Base-by-base conservation (phyloP, 352 stramenopile genomes). In the Globisporangium irregulare region DNA sequence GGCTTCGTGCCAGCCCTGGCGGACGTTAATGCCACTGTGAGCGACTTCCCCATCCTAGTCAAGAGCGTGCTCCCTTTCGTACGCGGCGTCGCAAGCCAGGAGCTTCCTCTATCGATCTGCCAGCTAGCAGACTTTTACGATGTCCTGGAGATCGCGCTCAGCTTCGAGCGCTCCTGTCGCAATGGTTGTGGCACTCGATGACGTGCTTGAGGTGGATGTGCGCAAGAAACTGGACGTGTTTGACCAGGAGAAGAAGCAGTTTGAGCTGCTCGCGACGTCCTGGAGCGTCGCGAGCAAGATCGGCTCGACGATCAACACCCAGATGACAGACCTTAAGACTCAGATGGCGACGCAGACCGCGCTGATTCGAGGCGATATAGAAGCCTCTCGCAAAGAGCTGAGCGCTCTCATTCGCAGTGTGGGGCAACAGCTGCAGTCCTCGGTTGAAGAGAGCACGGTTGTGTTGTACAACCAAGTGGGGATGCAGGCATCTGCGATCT, bases 181-280 rank as follows among this genome's bases (percentile, higher is more conserved):
- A 3, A n/a, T 10, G 10, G 32, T 27, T 6, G 46, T 72, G 1
- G 62, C 67, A 14, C 53, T 73, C 9, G 57, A 46, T 2, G 68
- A 73, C 20, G 34, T 70, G 18, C 27, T 51, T 1, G 68, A 73
- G 46, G 68, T 73, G 22, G 68, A 70, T 53, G 68, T 70, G 59
- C 68, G 68, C 68, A 73, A 73, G 62, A 36, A 73, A 24, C 57
- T 73, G 1, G 62, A 73, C 22, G 67, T 73, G 55, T 54, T 69
- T 62, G 67, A 70, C 62, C 29, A 48, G 25, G 63, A 73, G 58
- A 73, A 70, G 7, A 69, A 73, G 50, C 68, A 73, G 29, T 73
- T 67, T 25, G 68, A 73, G 58, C 53, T 73, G 36, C 66, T 73
- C 27, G 53, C 48, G 25, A 50, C 68, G 50, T 46, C 67, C 7